These are phyloP conservation scores for Monilinia aucupariae DNA, from an alignment of 2,329 filamentous ascomycete genomes.

Conservation along the genomic window DNA sequence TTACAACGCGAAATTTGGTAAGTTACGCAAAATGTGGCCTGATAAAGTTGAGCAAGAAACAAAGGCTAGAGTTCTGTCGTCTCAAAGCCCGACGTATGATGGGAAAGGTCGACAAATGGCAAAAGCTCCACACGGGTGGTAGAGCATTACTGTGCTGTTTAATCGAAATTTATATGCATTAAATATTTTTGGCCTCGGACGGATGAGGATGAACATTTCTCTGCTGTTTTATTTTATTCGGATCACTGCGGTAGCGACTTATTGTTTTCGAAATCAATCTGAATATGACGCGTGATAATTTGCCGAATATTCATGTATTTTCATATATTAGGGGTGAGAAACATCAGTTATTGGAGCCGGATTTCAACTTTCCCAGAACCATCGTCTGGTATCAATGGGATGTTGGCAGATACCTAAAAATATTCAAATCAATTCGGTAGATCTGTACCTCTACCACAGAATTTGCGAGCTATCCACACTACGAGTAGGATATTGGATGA, in stretches of 20 bases:
- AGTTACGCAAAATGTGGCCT: background rate
- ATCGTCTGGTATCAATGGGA: background rate
- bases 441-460: background rate
- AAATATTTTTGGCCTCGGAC: background rate
- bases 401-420: background rate
- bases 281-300: background rate
- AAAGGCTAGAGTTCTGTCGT: conserved; percentile 10
- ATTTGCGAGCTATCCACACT: background rate
- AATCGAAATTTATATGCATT: background rate
- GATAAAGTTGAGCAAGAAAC: conserved; percentile 12
- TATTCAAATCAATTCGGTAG: background rate
- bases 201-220: too few relatives aligned
- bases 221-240: background rate
- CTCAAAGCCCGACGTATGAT: conserved; percentile 11
- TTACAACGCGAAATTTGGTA: conserved; percentile 30
- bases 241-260: too few relatives aligned
- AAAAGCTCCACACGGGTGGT: conserved; percentile 3
- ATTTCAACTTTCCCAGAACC: background rate
- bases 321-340: background rate
- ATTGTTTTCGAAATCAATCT: background rate
- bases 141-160: background rate
- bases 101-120: conserved; percentile 15
- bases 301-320: too few relatives aligned
- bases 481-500: background rate
- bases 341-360: background rate